Evolutionary conservation across 495 filamentous ascomycete genomes (phyloP).

Genomic region (Rhizodiscina lignyota): DNA sequence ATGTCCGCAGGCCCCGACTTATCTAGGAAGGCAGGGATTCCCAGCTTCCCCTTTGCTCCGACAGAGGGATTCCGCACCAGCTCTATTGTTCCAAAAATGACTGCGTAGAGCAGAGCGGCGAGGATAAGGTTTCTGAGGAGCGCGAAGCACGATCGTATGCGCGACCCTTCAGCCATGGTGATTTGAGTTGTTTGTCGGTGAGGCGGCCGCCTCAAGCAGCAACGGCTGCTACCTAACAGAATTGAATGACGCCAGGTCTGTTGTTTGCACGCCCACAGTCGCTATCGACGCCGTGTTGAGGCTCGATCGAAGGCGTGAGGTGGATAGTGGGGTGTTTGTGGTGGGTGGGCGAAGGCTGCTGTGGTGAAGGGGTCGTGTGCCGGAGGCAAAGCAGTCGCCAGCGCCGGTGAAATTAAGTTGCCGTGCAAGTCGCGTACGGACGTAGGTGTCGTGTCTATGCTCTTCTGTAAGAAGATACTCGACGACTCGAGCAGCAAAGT

Average conservation of each 20-base stretch:
- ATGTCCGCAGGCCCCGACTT: conserved; percentile 16
- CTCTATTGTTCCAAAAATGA: conserved; percentile 13
- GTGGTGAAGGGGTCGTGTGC: too few species aligned
- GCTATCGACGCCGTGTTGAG: background rate
- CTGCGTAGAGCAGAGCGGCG: conserved; percentile 12
- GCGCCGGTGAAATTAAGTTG: too few species aligned
- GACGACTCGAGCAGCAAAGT: too few species aligned
- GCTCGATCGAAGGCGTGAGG: background rate
- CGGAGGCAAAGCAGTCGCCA: too few species aligned
- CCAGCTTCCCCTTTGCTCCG: conserved; percentile 11
- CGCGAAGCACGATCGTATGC: background rate
- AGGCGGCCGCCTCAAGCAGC: too few species aligned
- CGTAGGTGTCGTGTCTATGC: too few species aligned
- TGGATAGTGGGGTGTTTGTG: background rate
- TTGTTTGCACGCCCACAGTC: background rate
- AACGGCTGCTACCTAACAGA: too few species aligned
- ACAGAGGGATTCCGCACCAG: conserved; percentile 9
- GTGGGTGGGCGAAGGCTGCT: background rate
- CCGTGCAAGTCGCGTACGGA: too few species aligned
- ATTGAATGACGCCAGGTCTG: background rate
- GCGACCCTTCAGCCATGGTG: background rate
- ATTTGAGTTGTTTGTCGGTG: too few species aligned
- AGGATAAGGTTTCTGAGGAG: conserved; percentile 14
- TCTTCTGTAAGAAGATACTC: too few species aligned
- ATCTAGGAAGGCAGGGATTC: conserved; percentile 17